Base-by-base conservation (phyloP, 345 rosid species). In the Excoecaria agallocha region DNA sequence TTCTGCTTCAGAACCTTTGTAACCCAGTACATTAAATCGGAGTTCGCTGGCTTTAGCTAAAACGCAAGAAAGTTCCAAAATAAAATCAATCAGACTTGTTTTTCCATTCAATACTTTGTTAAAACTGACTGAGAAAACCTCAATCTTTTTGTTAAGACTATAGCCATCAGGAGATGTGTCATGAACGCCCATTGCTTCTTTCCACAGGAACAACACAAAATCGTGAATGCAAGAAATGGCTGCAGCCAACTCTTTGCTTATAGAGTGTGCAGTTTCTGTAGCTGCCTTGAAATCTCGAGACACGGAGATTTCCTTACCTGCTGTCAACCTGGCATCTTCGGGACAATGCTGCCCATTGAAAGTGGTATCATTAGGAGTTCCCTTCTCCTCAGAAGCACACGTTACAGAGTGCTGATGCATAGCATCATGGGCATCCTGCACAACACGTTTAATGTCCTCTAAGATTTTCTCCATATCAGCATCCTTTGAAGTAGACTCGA, bases 161-260 rank as follows among this genome's bases (percentile, higher is more conserved):
- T 79, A 79, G 70, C 81, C 81, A 66, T 83, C 83, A 49, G 73
- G 64, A 68, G 85, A 65, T 12, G 82, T 52, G 65, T 80, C 88
- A 78, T 85, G 87, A 63, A 86, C 87, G 67, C 74, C 71, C 62
- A 81, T 76, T 76, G 91, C 93, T 80, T 93, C 98, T 77, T 90
- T 88, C 9, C 89, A 85, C 73, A 91, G 84, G 78, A 85, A 85
- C 69, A 89, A 56, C 30, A 93, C 89, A 78, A 91, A 95, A 61
- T 88, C 85, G 50, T 88, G 88, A 64, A 91, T 90, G 77, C 79
- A 85, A 86, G 94, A 80, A 68, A 94, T 71, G 45, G 98, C 91
- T 79, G 81, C 68, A 45, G 79, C 76, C 82, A 92, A 63, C 56
- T 88, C 93, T 80, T 74, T 79, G 41, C 87, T 87, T 45, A 86